Percentiles rank a stretch among this genome's conserved stretches.
Evolutionary conservation across 306 rosid genomes (phyloP).

Genomic region (Cucumis melo): DNA sequence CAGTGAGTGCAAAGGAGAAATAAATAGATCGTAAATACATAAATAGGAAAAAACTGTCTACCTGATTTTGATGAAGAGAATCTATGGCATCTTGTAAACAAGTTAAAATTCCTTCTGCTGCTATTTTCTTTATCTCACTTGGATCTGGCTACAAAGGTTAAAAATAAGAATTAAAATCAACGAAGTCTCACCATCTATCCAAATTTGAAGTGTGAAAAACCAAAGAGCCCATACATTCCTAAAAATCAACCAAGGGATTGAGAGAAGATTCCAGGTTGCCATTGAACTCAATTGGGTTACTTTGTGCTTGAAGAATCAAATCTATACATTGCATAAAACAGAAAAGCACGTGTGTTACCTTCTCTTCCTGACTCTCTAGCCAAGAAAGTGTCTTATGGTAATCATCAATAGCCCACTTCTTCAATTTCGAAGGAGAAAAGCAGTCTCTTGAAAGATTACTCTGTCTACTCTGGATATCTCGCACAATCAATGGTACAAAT

Average conservation of each 20-base stretch:
- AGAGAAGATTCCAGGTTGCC: neutral
- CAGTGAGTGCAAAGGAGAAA: neutral
- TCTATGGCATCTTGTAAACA: slow-evolving; percentile 80
- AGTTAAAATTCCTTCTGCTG: slow-evolving; percentile 83
- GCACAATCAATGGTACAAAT: neutral
- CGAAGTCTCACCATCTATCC: slow-evolving; percentile 6
- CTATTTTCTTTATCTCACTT: slow-evolving; percentile 59
- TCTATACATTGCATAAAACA: neutral
- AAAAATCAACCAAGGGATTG: neutral
- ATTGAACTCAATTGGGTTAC: neutral
- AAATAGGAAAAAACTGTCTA: slow-evolving; percentile 4
- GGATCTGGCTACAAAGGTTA: slow-evolving; percentile 62
- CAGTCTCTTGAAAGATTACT: slow-evolving; percentile 16
- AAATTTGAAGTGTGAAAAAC: slow-evolving; percentile 11
- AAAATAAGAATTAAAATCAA: slow-evolving; percentile 8
- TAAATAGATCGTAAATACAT: neutral
- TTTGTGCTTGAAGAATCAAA: neutral
- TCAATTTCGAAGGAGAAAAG: slow-evolving; percentile 50
- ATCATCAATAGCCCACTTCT: slow-evolving; percentile 71
- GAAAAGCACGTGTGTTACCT: slow-evolving; percentile 26
- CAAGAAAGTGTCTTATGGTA: slow-evolving; percentile 56
- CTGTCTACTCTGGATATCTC: slow-evolving; percentile 27
- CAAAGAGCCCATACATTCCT: slow-evolving; percentile 1
- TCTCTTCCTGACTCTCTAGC: slow-evolving; percentile 93
- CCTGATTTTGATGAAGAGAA: slow-evolving; percentile 71